Evolutionary conservation across 2,329 filamentous ascomycete genomes (phyloP).

Genomic region (Ophidiomyces ophidiicola): DNA sequence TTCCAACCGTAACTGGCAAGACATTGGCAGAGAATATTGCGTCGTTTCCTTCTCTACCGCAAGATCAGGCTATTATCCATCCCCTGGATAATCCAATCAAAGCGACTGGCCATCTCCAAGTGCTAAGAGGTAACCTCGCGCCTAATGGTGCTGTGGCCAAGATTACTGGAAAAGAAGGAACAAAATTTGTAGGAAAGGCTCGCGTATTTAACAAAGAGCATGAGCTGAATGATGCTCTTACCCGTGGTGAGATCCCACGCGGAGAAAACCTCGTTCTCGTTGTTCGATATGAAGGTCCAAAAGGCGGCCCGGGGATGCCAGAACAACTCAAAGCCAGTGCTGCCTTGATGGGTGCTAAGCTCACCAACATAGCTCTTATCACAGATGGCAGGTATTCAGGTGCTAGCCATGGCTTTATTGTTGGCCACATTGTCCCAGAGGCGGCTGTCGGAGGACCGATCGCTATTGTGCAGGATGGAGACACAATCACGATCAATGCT

Average conservation of each 20-base stretch:
- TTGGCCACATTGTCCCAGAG: slow-evolving; percentile 84
- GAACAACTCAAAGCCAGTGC: slow-evolving; percentile 82
- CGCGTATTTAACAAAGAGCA: slow-evolving; percentile 79
- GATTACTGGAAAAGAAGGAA: slow-evolving; percentile 90
- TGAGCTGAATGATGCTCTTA: slow-evolving; percentile 62
- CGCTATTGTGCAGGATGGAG: slow-evolving; percentile 67
- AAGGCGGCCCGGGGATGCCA: slow-evolving; percentile 86
- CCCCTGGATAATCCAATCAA: slow-evolving; percentile 77
- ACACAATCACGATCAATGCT: slow-evolving; percentile 70
- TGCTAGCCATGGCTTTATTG: slow-evolving; percentile 81
- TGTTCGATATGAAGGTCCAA: slow-evolving; percentile 86
- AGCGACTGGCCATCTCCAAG: slow-evolving; percentile 70
- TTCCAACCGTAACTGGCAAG: slow-evolving; percentile 72
- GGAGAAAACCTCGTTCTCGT: slow-evolving; percentile 77
- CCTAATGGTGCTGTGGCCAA: slow-evolving; percentile 86
- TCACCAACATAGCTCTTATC: slow-evolving; percentile 78
- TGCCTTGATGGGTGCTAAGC: slow-evolving; percentile 81
- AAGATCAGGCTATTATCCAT: slow-evolving; percentile 71
- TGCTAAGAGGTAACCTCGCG: slow-evolving; percentile 75
- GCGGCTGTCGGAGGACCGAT: slow-evolving; percentile 78
- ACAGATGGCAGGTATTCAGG: slow-evolving; percentile 64
- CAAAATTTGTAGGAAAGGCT: slow-evolving; percentile 66
- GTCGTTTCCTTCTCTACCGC: slow-evolving; percentile 62
- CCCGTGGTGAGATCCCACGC: slow-evolving; percentile 54
- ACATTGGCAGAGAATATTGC: slow-evolving; percentile 72